These are phyloP conservation scores for Colletotrichum neosansevieriae DNA, from an alignment of 2,329 filamentous ascomycete species.

Conservation along the genomic window DNA sequence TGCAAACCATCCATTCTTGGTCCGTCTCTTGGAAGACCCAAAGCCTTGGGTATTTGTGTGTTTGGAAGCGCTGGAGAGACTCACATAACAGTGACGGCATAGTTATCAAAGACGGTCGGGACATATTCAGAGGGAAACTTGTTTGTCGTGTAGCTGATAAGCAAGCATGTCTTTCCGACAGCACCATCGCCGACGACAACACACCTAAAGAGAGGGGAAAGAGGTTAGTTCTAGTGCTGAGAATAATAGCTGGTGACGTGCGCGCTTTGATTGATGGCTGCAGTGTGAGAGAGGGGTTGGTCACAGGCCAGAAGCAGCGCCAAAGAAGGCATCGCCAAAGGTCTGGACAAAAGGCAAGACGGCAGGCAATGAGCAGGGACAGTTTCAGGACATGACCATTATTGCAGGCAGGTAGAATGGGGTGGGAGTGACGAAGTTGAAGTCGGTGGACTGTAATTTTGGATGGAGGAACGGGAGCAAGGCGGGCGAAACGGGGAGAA, in stretches of 20 bases:
- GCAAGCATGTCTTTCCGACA: conserved; percentile 97
- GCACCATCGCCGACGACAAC: conserved; percentile 99
- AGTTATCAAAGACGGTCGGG: conserved; percentile 99
- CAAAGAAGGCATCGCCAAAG: not conserved
- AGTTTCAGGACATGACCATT: not conserved
- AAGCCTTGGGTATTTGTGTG: not conserved
- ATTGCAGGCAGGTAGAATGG: conserved; percentile 25
- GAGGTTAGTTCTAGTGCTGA: conserved; percentile 33
- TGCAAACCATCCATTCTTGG: conserved; percentile 6
- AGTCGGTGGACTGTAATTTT: conserved; percentile 32
- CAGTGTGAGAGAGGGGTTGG: conserved; percentile 6
- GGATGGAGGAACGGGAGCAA: conserved; percentile 36
- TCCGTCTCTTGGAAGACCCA: conserved; percentile 2
- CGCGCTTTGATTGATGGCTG: conserved; percentile 37
- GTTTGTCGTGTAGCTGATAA: conserved; percentile 99
- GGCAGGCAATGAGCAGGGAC: not conserved
- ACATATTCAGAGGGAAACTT: conserved; percentile 99
- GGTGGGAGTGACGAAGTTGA: conserved; percentile 30
- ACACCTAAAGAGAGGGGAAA: conserved; percentile 71
- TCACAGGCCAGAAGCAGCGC: conserved; percentile 9
- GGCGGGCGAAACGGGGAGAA: conserved; percentile 41
- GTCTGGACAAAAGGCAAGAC: not conserved
- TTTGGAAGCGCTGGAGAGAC: conserved; percentile 54
- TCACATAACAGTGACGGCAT: conserved; percentile 99
- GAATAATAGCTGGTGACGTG: conserved; percentile 27